Conservation (phyloP, 2,329 filamentous ascomycete species). For the Paecilomyces sp. region DNA sequence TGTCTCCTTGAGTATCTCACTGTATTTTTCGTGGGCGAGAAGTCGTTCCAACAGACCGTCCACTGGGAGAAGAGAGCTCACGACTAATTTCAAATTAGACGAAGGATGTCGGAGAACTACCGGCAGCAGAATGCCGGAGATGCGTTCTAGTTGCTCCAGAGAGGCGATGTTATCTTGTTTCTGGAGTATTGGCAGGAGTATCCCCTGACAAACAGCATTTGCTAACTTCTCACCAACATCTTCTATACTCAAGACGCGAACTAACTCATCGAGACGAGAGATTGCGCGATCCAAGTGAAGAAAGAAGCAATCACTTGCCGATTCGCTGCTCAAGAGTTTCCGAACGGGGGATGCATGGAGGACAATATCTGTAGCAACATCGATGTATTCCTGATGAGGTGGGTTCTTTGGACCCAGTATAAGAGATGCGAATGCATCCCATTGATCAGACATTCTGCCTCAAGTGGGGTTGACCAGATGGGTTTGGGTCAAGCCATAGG, state of each 20-base stretch:
- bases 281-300: slow-evolving; percentile 1
- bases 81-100: slow-evolving; percentile 1
- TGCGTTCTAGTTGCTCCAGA: neutral
- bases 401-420: neutral
- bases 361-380: neutral
- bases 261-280: slow-evolving; percentile 6
- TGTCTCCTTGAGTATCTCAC: slow-evolving; percentile 4
- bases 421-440: neutral
- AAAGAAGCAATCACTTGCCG: neutral
- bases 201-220: slow-evolving; percentile 4
- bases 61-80: neutral
- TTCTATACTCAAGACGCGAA: slow-evolving; percentile 3
- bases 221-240: slow-evolving; percentile 1
- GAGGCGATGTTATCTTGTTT: slow-evolving; percentile 3
- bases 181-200: slow-evolving; percentile 5
- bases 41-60: slow-evolving; percentile 5
- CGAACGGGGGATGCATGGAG: neutral
- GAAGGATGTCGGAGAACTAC: slow-evolving; percentile 2
- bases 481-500: neutral
- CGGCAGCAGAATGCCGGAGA: slow-evolving; percentile 7
- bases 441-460: neutral
- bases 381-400: neutral
- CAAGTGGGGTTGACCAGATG: neutral
- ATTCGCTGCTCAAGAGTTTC: neutral
- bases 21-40: slow-evolving; percentile 4